These are phyloP conservation scores for Globisporangium apiculatum DNA, from an alignment of 352 stramenopile genomes.

Conservation along the genomic window DNA sequence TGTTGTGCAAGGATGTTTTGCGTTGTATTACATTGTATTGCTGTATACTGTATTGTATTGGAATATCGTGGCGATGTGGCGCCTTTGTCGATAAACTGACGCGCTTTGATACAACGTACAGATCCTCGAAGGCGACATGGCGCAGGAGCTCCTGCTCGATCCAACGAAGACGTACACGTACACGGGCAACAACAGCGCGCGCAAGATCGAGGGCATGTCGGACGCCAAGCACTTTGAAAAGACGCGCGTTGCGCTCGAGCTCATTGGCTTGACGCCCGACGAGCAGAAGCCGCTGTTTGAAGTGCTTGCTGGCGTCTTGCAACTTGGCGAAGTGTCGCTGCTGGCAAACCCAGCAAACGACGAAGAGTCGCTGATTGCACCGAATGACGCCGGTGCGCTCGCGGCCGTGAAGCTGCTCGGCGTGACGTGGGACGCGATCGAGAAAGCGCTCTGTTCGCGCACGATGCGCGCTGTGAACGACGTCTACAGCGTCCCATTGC, in stretches of 20 bases:
- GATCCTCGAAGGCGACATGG: conserved; percentile 50
- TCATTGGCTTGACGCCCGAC: conserved; percentile 78
- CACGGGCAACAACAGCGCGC: conserved; percentile 50
- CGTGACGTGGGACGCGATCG: conserved; percentile 84
- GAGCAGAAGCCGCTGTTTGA: conserved; percentile 91
- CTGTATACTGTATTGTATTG: too few species aligned
- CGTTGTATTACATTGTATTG: too few species aligned
- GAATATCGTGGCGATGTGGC: too few species aligned
- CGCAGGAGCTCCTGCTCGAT: conserved; percentile 44
- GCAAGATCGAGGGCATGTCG: conserved; percentile 68
- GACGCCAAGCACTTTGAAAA: conserved; percentile 80
- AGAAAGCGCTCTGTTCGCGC: conserved; percentile 89
- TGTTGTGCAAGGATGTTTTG: too few species aligned
- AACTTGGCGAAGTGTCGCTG: conserved; percentile 92
- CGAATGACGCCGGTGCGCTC: conserved; percentile 31
- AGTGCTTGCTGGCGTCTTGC: conserved; percentile 90
- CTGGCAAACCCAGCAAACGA: conserved; percentile 63
- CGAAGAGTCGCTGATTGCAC: conserved; percentile 62
- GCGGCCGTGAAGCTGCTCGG: conserved; percentile 83
- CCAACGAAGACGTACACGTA: conserved; percentile 48
- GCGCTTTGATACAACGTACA: neutral
- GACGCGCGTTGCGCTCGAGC: conserved; percentile 54
- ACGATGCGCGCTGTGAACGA: conserved; percentile 77
- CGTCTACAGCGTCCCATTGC: conserved; percentile 37
- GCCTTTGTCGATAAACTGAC: neutral